Conservation (phyloP, 306 rosid genomes). For the Cicer yamashitae region DNA sequence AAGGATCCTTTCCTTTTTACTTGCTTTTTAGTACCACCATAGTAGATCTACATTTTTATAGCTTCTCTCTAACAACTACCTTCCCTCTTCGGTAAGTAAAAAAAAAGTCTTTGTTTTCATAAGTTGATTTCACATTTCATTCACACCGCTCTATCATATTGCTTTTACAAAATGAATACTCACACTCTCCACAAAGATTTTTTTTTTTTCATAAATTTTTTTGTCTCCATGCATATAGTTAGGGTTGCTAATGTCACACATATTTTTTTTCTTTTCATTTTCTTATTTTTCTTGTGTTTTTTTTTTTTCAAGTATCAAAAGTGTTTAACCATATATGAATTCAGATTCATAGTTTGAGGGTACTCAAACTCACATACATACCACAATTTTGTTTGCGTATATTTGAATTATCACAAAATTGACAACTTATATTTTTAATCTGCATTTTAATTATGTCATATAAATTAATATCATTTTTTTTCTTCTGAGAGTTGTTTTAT, state of each 20-base stretch:
- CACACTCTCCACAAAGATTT: background rate
- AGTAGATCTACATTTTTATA: constrained; percentile 54
- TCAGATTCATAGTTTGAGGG: background rate
- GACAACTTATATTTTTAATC: constrained; percentile 42
- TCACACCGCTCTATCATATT: constrained; percentile 28
- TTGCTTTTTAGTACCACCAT: constrained; percentile 14
- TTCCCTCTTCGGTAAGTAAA: constrained; percentile 42
- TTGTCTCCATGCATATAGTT: constrained; percentile 43
- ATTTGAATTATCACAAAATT: constrained; percentile 44
- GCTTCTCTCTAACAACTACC: constrained; percentile 25
- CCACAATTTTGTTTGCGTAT: constrained; percentile 19
- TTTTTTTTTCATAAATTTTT: background rate
- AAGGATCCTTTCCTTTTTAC: constrained; percentile 26
- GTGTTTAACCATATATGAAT: too few species aligned
- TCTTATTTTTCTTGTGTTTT: background rate
- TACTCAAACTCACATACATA: background rate
- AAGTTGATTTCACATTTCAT: constrained; percentile 6
- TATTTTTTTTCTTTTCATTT: background rate
- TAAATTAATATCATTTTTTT: background rate
- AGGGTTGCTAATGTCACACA: constrained; percentile 44
- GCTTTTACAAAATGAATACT: constrained; percentile 14
- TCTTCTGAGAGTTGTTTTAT: too few species aligned
- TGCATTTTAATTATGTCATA: constrained; percentile 36
- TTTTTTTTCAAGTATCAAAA: background rate
- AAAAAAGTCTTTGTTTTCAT: constrained; percentile 1